These are phyloP conservation scores for Phytophthora litchii DNA, from an alignment of 352 stramenopile species.

Conservation along the genomic window DNA sequence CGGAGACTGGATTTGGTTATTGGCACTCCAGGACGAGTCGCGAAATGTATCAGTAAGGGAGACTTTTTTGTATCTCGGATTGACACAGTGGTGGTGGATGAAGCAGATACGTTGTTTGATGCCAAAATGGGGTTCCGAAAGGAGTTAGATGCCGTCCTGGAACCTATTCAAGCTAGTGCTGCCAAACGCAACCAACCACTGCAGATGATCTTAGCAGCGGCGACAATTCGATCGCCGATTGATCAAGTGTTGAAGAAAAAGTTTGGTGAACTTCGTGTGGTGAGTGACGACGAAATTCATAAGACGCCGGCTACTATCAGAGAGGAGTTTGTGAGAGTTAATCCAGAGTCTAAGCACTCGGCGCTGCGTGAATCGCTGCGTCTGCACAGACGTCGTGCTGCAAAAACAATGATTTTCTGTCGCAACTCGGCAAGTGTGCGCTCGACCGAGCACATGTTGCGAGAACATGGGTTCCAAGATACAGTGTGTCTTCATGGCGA, in stretches of 20 bases:
- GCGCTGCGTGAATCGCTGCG: conserved; percentile 64
- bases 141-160: conserved; percentile 75
- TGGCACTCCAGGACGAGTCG: conserved; percentile 73
- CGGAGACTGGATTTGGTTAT: conserved; percentile 73
- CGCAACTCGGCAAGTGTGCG: conserved; percentile 73
- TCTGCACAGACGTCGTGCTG: conserved; percentile 40
- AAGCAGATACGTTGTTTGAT: conserved; percentile 83
- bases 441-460: conserved; percentile 85
- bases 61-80: conserved; percentile 84
- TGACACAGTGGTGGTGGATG: conserved; percentile 72
- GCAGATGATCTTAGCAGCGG: conserved; percentile 76
- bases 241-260: conserved; percentile 77
- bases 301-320: conserved; percentile 62
- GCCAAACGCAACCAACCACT: conserved; percentile 57
- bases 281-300: conserved; percentile 75
- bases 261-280: conserved; percentile 62
- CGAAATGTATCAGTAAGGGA: conserved; percentile 70
- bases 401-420: conserved; percentile 82
- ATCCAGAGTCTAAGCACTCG: conserved; percentile 70
- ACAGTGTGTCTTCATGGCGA: conserved; percentile 77
- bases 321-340: conserved; percentile 74
- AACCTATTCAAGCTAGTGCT: conserved; percentile 66
- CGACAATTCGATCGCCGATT: conserved; percentile 70
- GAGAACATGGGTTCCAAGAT: conserved; percentile 66
- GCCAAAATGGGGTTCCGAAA: conserved; percentile 84